phyloP scores from a whole-genome alignment of 805 yeast species.

The Saccharomycopsis microspora region DNA sequence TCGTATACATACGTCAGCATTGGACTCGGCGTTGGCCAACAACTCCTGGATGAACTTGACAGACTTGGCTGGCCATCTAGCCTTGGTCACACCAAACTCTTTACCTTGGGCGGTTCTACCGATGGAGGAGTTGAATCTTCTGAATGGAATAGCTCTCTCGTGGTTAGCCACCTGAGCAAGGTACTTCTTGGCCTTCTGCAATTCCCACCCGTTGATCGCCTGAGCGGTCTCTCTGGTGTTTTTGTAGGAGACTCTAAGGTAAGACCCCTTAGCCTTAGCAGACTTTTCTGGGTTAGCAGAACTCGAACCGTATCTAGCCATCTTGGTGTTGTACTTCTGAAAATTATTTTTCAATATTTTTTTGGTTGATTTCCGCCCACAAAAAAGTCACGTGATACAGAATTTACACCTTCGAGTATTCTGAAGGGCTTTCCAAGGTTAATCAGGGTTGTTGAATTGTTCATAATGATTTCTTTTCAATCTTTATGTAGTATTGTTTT shows the following conservation, averaged over 20 bases:
- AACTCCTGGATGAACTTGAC: slow-evolving; percentile 92
- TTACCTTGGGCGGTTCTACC: slow-evolving; percentile 99
- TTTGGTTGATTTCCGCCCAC: too few relatives aligned
- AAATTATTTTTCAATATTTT: too few relatives aligned
- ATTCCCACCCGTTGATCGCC: slow-evolving; percentile 97
- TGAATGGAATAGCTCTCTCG: slow-evolving; percentile 99
- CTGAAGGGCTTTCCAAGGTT: too few relatives aligned
- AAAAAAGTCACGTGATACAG: too few relatives aligned
- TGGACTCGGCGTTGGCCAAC: slow-evolving; percentile 95
- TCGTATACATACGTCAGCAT: slow-evolving; percentile 67
- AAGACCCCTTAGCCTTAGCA: slow-evolving; percentile 98
- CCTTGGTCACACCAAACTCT: slow-evolving; percentile 99
- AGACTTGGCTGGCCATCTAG: slow-evolving; percentile 99
- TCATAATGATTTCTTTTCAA: too few relatives aligned
- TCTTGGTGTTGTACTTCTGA: slow-evolving; percentile 25
- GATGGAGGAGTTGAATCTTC: slow-evolving; percentile 91
- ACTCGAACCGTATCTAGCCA: slow-evolving; percentile 99
- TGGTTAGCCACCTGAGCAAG: slow-evolving; percentile 93
- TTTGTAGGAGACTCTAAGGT: slow-evolving; percentile 98
- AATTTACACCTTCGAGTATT: too few relatives aligned
- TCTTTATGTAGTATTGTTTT: too few relatives aligned
- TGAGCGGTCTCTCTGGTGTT: slow-evolving; percentile 99
- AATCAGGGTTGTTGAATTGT: too few relatives aligned
- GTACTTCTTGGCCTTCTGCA: slow-evolving; percentile 91
- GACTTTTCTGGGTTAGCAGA: slow-evolving; percentile 99